Conservation (phyloP, 225 moss, liverwort and hornwort species). For the Ulota crispa region DNA sequence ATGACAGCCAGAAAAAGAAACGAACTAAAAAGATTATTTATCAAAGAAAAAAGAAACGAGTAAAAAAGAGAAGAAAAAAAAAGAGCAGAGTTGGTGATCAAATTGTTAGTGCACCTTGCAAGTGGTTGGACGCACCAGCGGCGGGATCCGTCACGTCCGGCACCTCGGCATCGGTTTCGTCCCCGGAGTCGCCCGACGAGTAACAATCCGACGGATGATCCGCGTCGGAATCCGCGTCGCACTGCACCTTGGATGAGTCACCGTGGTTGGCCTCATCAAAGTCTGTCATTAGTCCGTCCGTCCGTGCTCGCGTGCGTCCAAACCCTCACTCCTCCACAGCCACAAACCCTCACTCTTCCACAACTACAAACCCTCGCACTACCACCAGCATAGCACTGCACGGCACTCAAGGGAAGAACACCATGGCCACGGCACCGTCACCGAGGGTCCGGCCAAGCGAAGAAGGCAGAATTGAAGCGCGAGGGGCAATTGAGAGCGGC, state of each 20-base stretch:
- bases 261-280: conserved; percentile 70
- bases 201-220: conserved; percentile 75
- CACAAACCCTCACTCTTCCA: neutral
- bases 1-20: neutral
- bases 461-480: no score
- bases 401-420: neutral
- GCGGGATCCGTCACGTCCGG: conserved; percentile 73
- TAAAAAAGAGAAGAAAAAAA: neutral
- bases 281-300: conserved; percentile 70
- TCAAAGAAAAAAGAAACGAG: rapidly evolving
- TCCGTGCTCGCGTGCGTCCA: neutral
- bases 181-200: conserved; percentile 52
- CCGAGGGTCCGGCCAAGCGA: no score
- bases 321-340: neutral
- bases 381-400: neutral
- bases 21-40: neutral
- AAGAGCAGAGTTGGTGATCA: no score
- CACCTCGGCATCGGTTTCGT: conserved; percentile 92
- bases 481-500: no score
- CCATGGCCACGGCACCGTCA: neutral
- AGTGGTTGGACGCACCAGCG: conserved; percentile 32
- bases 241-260: conserved; percentile 54
- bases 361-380: neutral
- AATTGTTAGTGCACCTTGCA: conserved; percentile 49
- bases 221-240: conserved; percentile 63